phyloP scores from a whole-genome alignment of 2,329 filamentous ascomycete genomes.

The Epichloe festucae region DNA sequence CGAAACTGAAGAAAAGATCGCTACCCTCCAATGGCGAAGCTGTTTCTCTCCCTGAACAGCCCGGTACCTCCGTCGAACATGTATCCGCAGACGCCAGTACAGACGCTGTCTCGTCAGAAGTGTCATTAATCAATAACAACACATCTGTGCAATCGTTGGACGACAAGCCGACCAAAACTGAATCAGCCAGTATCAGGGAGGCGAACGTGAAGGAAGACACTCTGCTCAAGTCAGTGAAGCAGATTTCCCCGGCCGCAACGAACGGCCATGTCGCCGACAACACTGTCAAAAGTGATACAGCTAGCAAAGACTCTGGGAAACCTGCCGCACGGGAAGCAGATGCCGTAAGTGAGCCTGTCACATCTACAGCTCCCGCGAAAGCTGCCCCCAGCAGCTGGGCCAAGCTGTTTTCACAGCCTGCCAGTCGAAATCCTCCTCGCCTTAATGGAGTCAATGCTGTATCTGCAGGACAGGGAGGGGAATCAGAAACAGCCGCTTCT shows the following conservation, averaged over 20 bases:
- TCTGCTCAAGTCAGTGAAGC: not conserved
- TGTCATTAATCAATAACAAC: slow-evolving; percentile 2
- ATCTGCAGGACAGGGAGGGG: slow-evolving; percentile 14
- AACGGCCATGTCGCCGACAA: not conserved
- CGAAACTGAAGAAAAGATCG: slow-evolving; percentile 30
- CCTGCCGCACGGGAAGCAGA: slow-evolving; percentile 9
- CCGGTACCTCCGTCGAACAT: slow-evolving; percentile 19
- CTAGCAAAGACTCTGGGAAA: slow-evolving; percentile 14
- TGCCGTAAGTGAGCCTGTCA: slow-evolving; percentile 6
- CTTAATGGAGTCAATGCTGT: slow-evolving; percentile 15
- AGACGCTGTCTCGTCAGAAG: not conserved
- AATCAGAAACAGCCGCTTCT: slow-evolving; percentile 6
- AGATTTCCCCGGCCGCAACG: not conserved
- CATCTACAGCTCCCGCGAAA: slow-evolving; percentile 14
- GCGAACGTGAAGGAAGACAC: not conserved
- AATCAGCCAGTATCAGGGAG: not conserved
- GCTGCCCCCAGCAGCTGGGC: slow-evolving; percentile 27
- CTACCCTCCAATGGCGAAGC: slow-evolving; percentile 23
- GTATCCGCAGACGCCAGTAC: not conserved
- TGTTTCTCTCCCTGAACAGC: slow-evolving; percentile 31
- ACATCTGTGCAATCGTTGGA: not conserved
- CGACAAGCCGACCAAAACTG: not conserved
- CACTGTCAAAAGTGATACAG: slow-evolving; percentile 3
- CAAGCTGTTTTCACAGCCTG: slow-evolving; percentile 24
- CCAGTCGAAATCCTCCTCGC: slow-evolving; percentile 10